These are phyloP conservation scores for Immersiella caudata DNA, from an alignment of 495 filamentous ascomycete species.

Conservation along the genomic window DNA sequence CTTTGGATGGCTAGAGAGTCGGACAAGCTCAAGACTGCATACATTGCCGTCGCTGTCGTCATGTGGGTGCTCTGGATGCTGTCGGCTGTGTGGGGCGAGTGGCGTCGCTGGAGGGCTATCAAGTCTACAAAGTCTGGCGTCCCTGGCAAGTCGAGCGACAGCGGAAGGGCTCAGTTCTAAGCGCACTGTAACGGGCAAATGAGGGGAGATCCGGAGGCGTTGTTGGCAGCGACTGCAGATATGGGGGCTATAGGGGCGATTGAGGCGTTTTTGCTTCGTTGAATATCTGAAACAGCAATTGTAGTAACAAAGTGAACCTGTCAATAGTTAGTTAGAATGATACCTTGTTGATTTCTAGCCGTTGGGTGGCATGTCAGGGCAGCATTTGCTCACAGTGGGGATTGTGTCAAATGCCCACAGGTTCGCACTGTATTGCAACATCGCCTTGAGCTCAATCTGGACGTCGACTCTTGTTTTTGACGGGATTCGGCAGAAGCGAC, in stretches of 20 bases:
- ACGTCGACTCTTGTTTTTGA: background rate
- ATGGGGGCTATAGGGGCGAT: background rate
- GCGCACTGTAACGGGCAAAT: background rate
- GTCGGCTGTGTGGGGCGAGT: slow-evolving; percentile 30
- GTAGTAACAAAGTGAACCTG: background rate
- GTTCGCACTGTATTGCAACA: background rate
- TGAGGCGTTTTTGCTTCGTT: background rate
- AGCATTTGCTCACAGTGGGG: background rate
- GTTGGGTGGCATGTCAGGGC: background rate
- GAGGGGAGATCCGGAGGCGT: background rate
- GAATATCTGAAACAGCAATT: background rate
- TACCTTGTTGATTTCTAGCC: slow-evolving; percentile 1
- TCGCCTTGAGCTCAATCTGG: background rate
- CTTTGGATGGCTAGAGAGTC: slow-evolving; percentile 49
- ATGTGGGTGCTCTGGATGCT: slow-evolving; percentile 42
- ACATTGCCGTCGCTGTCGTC: slow-evolving; percentile 38
- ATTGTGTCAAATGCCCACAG: background rate
- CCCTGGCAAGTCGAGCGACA: background rate
- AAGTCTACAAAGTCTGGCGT: background rate
- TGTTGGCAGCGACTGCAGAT: background rate
- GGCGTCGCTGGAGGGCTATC: slow-evolving; percentile 20
- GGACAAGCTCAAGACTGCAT: slow-evolving; percentile 36
- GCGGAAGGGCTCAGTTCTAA: slow-evolving; percentile 5
- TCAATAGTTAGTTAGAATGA: background rate
- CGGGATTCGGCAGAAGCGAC: background rate